Percentiles rank a stretch among this genome's conserved stretches.
These are phyloP conservation scores for Populus simonii DNA, from an alignment of 345 rosid genomes.

Conservation along the genomic window DNA sequence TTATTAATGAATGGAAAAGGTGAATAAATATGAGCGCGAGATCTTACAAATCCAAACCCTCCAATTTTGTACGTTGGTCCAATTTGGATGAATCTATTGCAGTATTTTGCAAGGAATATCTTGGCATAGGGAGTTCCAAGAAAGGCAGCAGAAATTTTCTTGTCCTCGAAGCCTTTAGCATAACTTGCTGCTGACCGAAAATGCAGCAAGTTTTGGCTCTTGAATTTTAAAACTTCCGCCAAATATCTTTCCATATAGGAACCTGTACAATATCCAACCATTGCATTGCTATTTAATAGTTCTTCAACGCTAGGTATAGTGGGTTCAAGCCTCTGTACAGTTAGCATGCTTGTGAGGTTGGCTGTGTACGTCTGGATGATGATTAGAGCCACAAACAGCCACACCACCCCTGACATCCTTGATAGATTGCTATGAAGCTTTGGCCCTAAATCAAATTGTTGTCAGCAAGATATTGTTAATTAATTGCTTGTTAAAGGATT, in stretches of 20 bases:
- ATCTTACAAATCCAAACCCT: constrained; percentile 22
- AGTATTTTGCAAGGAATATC: constrained; percentile 16
- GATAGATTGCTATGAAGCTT: constrained; percentile 27
- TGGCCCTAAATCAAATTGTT: background rate
- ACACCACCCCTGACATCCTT: constrained; percentile 19
- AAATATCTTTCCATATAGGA: constrained; percentile 11
- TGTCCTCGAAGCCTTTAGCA: background rate
- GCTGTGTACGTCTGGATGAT: constrained; percentile 27
- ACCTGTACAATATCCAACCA: constrained; percentile 9
- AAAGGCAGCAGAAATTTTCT: constrained; percentile 21
- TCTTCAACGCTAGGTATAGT: constrained; percentile 1
- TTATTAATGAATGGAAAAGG: background rate
- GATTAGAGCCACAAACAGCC: constrained; percentile 24
- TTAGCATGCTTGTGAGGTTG: constrained; percentile 24
- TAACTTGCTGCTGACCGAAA: background rate
- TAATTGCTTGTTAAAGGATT: background rate
- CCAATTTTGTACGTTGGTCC: constrained; percentile 14
- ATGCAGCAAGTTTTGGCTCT: background rate
- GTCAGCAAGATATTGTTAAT: background rate
- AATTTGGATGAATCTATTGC: constrained; percentile 10
- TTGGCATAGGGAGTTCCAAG: constrained; percentile 21
- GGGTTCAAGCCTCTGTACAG: constrained; percentile 9
- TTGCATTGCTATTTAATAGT: constrained; percentile 8
- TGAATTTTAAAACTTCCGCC: constrained; percentile 9
- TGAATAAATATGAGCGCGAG: too few species aligned